Evolutionary conservation across 495 filamentous ascomycete species (phyloP).

Genomic region (Rostrohypoxylon terebratum): DNA sequence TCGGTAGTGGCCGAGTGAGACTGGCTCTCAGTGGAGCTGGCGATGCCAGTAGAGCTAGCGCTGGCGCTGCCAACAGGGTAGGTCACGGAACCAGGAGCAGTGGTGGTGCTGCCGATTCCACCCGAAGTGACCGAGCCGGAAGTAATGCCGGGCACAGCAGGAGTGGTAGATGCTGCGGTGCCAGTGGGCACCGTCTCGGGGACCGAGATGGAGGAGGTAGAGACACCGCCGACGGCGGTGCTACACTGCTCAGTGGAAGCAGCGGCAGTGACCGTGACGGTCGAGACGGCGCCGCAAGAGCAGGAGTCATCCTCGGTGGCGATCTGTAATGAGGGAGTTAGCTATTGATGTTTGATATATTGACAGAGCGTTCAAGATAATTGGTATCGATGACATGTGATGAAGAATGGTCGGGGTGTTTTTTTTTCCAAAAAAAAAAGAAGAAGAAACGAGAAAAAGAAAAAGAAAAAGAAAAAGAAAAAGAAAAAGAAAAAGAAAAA

Average conservation of each 20-base stretch:
- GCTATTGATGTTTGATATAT: background rate
- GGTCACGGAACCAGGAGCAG: slow-evolving; percentile 30
- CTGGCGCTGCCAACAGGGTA: slow-evolving; percentile 20
- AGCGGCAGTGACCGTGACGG: slow-evolving; percentile 37
- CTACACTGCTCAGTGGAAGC: slow-evolving; percentile 29
- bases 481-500: too few relatives aligned
- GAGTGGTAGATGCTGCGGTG: slow-evolving; percentile 2
- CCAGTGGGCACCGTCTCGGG: slow-evolving; percentile 31
- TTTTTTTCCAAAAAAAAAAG: background rate
- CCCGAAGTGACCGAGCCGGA: slow-evolving; percentile 19
- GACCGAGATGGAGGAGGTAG: slow-evolving; percentile 27
- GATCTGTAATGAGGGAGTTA: slow-evolving; percentile 33
- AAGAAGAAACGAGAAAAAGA: background rate
- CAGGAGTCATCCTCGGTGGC: slow-evolving; percentile 30
- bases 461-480: background rate
- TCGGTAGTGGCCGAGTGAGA: slow-evolving; percentile 17
- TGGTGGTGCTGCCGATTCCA: slow-evolving; percentile 22
- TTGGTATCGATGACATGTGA: background rate
- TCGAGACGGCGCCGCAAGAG: slow-evolving; percentile 35
- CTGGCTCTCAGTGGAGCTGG: slow-evolving; percentile 19
- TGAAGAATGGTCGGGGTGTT: background rate
- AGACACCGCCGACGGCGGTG: slow-evolving; percentile 19
- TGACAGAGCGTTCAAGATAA: background rate
- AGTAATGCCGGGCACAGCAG: slow-evolving; percentile 4
- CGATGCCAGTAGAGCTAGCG: slow-evolving; percentile 12